Evolutionary conservation across 2,329 filamentous ascomycete species (phyloP).

Genomic region (Proliferodiscus dingleyae): DNA sequence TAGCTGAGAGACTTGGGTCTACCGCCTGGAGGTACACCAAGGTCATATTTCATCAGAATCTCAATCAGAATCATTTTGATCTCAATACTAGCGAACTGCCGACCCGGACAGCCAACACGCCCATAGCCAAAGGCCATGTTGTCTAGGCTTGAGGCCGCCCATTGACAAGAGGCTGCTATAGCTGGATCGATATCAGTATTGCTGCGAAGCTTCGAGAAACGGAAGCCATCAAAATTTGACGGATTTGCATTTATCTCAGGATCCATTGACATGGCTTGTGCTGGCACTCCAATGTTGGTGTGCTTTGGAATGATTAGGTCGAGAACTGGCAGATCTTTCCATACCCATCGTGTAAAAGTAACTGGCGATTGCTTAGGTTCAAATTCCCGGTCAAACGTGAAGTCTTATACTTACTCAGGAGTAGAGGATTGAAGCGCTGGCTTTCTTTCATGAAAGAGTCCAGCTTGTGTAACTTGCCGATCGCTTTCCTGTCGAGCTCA

Average conservation of each 20-base stretch:
- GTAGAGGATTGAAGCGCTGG: neutral
- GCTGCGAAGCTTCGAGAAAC: neutral
- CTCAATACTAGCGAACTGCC: constrained; percentile 1
- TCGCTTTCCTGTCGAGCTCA: neutral
- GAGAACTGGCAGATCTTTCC: no score
- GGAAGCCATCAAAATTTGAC: neutral
- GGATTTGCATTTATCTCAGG: neutral
- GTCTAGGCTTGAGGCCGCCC: constrained; percentile 3
- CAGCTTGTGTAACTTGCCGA: neutral
- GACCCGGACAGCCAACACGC: constrained; percentile 1
- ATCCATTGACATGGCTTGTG: neutral
- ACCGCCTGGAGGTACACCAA: no score
- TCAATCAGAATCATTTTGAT: constrained; percentile 3
- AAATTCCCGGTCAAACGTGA: no score
- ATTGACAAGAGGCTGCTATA: neutral
- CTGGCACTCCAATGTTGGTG: neutral
- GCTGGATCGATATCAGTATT: neutral
- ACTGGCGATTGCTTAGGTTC: no score
- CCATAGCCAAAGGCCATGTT: constrained; percentile 3
- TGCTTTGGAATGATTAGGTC: neutral
- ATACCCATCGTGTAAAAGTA: no score
- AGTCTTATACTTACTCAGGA: neutral
- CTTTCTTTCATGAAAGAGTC: constrained; percentile 6
- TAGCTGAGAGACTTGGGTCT: no score
- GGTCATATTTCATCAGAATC: constrained; percentile 1